phyloP scores from a whole-genome alignment of 1,139 yeast genomes.

The Sugiyamaella novakii region DNA sequence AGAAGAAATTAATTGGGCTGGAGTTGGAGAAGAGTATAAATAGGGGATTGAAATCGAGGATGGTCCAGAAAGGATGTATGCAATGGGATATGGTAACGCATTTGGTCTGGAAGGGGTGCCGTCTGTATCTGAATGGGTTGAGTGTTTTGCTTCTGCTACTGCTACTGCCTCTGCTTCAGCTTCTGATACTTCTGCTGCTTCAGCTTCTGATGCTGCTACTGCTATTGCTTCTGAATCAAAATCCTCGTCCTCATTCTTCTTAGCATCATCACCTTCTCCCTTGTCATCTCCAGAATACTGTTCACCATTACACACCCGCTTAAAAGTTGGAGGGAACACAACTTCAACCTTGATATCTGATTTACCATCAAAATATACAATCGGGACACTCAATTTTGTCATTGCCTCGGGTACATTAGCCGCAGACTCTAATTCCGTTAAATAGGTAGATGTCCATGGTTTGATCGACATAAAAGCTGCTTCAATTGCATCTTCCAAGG shows the following conservation, averaged over 20 bases:
- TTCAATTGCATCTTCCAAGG: conserved; percentile 37
- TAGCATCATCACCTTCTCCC: conserved; percentile 11
- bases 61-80: conserved; percentile 31
- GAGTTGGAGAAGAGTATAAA: conserved; percentile 29
- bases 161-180: too few species aligned
- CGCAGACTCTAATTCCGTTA: conserved; percentile 39
- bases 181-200: neutral
- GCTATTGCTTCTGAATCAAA: neutral
- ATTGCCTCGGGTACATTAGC: conserved; percentile 40
- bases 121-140: too few species aligned
- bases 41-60: conserved; percentile 29
- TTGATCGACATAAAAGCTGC: conserved; percentile 35
- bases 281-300: neutral
- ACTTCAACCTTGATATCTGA: conserved; percentile 31
- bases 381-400: conserved; percentile 34
- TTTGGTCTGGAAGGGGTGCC: too few species aligned
- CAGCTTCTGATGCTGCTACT: neutral
- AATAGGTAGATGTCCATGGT: conserved; percentile 43
- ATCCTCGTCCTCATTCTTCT: neutral
- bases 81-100: conserved; percentile 32
- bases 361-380: conserved; percentile 30
- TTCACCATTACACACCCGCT: conserved; percentile 8
- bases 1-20: conserved; percentile 31
- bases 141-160: too few species aligned
- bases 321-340: conserved; percentile 37